Evolutionary conservation across 2,329 filamentous ascomycete genomes (phyloP).

Genomic region (Penicillium sp.): DNA sequence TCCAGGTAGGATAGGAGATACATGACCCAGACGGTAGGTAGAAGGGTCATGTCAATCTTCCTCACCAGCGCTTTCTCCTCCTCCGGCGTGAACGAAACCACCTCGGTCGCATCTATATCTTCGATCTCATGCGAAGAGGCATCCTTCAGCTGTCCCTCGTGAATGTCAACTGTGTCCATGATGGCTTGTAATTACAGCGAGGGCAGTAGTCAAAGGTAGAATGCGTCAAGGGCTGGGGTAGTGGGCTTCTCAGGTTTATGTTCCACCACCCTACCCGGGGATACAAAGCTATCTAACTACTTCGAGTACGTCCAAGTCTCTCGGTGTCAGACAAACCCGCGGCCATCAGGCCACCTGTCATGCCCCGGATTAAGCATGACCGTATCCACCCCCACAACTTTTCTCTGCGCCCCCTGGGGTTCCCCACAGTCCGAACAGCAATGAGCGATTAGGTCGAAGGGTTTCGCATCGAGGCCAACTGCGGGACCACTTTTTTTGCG

Average conservation of each 20-base stretch:
- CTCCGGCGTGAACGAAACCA: slow-evolving; percentile 15
- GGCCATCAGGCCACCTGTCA: background rate
- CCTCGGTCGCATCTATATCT: slow-evolving; percentile 8
- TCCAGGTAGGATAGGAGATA: slow-evolving; percentile 43
- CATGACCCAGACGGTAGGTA: slow-evolving; percentile 45
- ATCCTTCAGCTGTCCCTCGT: slow-evolving; percentile 4
- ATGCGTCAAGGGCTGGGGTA: too few relatives aligned
- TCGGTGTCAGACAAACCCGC: too few relatives aligned
- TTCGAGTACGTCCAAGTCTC: too few relatives aligned
- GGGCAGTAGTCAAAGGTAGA: too few relatives aligned
- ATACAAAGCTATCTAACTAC: background rate
- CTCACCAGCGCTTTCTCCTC: slow-evolving; percentile 40
- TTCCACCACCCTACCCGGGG: background rate
- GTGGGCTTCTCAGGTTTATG: too few relatives aligned
- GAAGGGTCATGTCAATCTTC: slow-evolving; percentile 39
- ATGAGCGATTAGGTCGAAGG: too few relatives aligned
- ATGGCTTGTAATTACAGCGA: too few relatives aligned
- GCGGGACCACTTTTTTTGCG: too few relatives aligned
- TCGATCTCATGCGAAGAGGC: slow-evolving; percentile 15
- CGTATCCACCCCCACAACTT: background rate
- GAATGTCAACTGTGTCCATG: slow-evolving; percentile 3
- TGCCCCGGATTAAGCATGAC: background rate
- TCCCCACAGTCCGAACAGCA: too few relatives aligned
- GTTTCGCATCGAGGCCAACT: too few relatives aligned
- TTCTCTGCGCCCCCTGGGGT: too few relatives aligned